Evolutionary conservation across 2,329 filamentous ascomycete species (phyloP), one percentile per base, ranked within the genome.

Genomic region (Aschersonia sp.): DNA sequence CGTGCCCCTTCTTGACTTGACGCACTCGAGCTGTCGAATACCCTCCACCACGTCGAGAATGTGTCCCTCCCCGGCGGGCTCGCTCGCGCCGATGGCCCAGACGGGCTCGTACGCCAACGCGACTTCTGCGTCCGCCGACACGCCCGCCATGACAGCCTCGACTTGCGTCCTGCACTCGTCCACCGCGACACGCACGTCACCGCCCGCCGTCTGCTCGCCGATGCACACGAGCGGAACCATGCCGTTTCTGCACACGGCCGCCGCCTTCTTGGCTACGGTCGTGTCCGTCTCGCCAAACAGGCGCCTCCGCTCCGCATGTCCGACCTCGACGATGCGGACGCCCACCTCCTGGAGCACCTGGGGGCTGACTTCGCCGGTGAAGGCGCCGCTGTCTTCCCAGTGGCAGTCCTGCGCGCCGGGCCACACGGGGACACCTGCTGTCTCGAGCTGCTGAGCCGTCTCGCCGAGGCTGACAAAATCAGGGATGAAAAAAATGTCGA

Each of bases 61-160:
- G 59, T 94, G 82, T 51, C 81, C 79, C 14, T 81, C 75, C 6
- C 73, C 73, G 0, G 87, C 87, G 2, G 87, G 86, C 56, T 81
- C 69, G 1, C 74, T 68, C 8, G 85, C 81, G 0, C 87, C 87
- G 62, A 92, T 94, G 1, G 87, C 87, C 87, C 87, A 94, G 1
- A 92, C 85, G 6, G 87, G 87, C 67, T 94, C 87, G 59, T 94
- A 94, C 1, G 87, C 87, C 49, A 94, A 72, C 6, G 90, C 76
- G 5, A 92, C 73, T 44, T 87, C 81, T 0, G 79, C 76, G 12
- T 77, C 70, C 9, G 69, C 68, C 1, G 79, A 73, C 6, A 90
- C 67, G 0, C 70, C 74, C 1, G 66, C 66, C 46, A 92, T 60
- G 2, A 86, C 78, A 1, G 77, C 68, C 40, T 71, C 69, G 48